Evolutionary conservation across 2,329 filamentous ascomycete genomes (phyloP).

Genomic region (Ramularia endophylla): DNA sequence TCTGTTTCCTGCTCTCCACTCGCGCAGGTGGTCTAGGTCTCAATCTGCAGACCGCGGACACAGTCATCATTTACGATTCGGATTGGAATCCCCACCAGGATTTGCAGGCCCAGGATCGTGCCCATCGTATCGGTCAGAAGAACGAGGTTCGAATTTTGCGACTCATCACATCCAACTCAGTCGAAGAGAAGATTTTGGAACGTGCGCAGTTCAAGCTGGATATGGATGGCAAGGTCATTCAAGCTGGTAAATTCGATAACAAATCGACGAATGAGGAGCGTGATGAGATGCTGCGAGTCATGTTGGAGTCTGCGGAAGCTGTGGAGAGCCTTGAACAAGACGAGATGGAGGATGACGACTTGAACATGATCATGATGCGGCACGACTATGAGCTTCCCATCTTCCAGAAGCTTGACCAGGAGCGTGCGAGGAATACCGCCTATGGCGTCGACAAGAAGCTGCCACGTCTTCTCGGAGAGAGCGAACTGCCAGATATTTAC

Average conservation of each 20-base stretch:
- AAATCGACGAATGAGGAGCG: conserved; percentile 98
- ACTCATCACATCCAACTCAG: conserved; percentile 92
- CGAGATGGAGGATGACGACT: conserved; percentile 97
- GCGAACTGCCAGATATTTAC: conserved; percentile 91
- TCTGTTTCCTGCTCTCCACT: conserved; percentile 97
- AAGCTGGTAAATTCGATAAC: conserved; percentile 98
- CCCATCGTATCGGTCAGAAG: conserved; percentile 99
- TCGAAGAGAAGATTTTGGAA: conserved; percentile 98
- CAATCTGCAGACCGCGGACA: conserved; percentile 95
- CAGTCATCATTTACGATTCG: conserved; percentile 98
- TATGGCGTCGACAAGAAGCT: conserved; percentile 69
- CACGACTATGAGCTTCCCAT: conserved; percentile 68
- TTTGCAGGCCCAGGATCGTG: conserved; percentile 98
- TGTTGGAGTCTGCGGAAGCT: conserved; percentile 73
- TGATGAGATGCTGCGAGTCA: conserved; percentile 90
- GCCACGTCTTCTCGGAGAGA: conserved; percentile 78
- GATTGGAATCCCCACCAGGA: conserved; percentile 99
- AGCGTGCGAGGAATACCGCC: conserved; percentile 57
- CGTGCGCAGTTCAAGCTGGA: conserved; percentile 96
- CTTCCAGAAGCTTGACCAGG: conserved; percentile 80
- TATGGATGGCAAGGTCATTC: conserved; percentile 99
- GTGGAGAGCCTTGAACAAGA: conserved; percentile 74
- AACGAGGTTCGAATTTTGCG: conserved; percentile 96
- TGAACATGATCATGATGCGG: conserved; percentile 90
- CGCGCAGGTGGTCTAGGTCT: conserved; percentile 96